A percentile compares a stretch with the other conserved stretches of the same genome.
Evolutionary conservation across 208 protist genomes (phyloP).

Genomic region (Novymonas esmeraldas): DNA sequence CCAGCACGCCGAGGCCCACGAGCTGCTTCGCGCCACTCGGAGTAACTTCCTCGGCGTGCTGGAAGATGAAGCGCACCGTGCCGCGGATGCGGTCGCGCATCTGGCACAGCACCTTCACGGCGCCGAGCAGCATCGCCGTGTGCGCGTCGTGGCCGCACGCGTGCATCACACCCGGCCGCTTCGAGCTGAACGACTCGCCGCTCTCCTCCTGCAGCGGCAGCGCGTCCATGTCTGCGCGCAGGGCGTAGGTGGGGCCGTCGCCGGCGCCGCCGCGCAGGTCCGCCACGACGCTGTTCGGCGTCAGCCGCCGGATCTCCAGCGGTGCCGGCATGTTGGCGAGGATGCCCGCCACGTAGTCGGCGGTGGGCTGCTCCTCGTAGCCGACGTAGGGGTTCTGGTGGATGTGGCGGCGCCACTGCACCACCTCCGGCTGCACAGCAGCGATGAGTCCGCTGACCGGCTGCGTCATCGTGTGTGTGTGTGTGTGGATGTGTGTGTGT

Average conservation of each 20-base stretch:
- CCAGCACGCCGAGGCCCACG: conserved; percentile 46
- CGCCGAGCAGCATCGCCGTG: conserved; percentile 71
- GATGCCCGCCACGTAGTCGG: conserved; percentile 65
- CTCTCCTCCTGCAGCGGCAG: conserved; percentile 70
- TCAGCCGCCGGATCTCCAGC: conserved; percentile 55
- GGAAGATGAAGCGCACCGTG: conserved; percentile 81
- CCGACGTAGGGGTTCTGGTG: conserved; percentile 63
- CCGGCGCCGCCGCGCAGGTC: conserved; percentile 65
- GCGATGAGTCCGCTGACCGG: conserved; percentile 27
- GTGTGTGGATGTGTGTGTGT: not conserved
- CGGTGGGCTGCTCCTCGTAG: conserved; percentile 71
- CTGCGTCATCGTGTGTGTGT: conserved; percentile 12
- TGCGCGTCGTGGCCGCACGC: conserved; percentile 77
- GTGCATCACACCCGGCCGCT: conserved; percentile 64
- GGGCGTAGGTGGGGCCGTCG: conserved; percentile 52
- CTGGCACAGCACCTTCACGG: conserved; percentile 60
- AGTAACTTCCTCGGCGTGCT: conserved; percentile 75
- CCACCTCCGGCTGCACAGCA: conserved; percentile 42
- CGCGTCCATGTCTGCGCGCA: conserved; percentile 76
- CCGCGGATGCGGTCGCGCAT: conserved; percentile 54
- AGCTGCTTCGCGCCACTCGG: conserved; percentile 69
- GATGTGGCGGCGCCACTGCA: conserved; percentile 81
- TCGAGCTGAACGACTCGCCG: conserved; percentile 62
- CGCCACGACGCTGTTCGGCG: conserved; percentile 60
- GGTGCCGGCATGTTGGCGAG: conserved; percentile 49